Evolutionary conservation across 1,139 yeast genomes (phyloP), one percentile per base, ranked within the genome.

Genomic region (Candida glucosophila): DNA sequence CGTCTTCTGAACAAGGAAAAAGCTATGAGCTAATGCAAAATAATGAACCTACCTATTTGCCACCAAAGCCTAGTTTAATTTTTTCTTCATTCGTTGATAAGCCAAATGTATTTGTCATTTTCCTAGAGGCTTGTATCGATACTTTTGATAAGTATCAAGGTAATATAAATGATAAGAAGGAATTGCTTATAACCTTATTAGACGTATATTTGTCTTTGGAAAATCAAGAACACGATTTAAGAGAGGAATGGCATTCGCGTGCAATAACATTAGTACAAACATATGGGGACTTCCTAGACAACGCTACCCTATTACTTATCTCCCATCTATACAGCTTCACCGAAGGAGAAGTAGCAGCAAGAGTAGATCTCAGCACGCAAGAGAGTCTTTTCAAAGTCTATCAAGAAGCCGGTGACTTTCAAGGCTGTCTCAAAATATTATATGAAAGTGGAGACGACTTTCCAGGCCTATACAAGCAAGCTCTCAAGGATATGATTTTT

Each of bases 31-130:
- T 13, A 13, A 7, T 8, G 8, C 8, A 16, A 16, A 8, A 8
- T 8, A 16, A 16, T n/a, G 18, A 48, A 15, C 90, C 93, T 2
- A 82, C 95, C 0, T 88, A 88, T 45, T 77, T 80, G 30, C 96
- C 97, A 2, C 98, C 99, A 2, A 69, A 77, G 29, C 97, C 98
- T 3, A 69, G 88, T 28, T 61, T 90, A 22, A 82, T 90, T 3
- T 92, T 86, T 46, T 76, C 93, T 2, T 75, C 93, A 2, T 92
- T 90, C 48, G 73, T 82, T 10, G 73, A 78, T 41, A 85, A 81
- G 44, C 86, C 93, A 0, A 72, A 77, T 43, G 92, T 88, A 43
- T 88, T 90, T 63, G 93, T 88, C 12, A 81, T 83, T n/a, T 88
- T 92, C 39, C 54, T 90, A 29, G 98, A 90, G 46, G 96, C 97